Base-by-base conservation (phyloP, 345 rosid species). In the Gossypium anomalum region DNA sequence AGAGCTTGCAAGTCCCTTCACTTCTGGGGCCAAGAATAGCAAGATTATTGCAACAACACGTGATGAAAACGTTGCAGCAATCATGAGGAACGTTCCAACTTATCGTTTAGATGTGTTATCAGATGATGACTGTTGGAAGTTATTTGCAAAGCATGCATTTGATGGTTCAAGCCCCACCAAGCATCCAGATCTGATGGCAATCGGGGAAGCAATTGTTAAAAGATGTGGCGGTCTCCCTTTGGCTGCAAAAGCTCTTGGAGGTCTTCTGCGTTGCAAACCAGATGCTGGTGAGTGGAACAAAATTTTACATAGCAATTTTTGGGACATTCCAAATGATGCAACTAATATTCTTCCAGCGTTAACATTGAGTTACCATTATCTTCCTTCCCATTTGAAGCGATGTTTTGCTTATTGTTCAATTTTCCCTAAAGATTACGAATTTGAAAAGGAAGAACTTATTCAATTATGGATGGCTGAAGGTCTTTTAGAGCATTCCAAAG, bases 41-140 rank as follows among this genome's bases (percentile, higher is more conserved):
- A n/a, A n/a, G n/a, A 70, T 78, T 0, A 70, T 79, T 52, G 74
- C 78, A 19, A 82, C 87, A 2, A 82, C 85, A 0, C 75, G 62
- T 0, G 41, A 73, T 73, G 44, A 76, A 23, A 68, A 59, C 11
- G 75, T 76, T 41, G 80, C 85, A 1, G 64, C 78, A 17, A 73
- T 77, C 47, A 70, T 78, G 75, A 22, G 67, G 19, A 72, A 62
- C 0, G n/a, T n/a, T n/a, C n/a, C n/a, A n/a, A n/a, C n/a, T n/a
- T n/a, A n/a, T n/a, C n/a, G n/a, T n/a, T n/a, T n/a, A n/a, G n/a
- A n/a, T n/a, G n/a, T n/a, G n/a, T n/a, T n/a, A n/a, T n/a, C n/a
- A n/a, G n/a, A n/a, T n/a, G n/a, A n/a, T n/a, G n/a, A n/a, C n/a
- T n/a, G n/a, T n/a, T n/a, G n/a, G n/a, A n/a, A n/a, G n/a, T n/a